Evolutionary conservation across 179 eudicot species (phyloP).

Genomic region (Sideroxylon spinosum): DNA sequence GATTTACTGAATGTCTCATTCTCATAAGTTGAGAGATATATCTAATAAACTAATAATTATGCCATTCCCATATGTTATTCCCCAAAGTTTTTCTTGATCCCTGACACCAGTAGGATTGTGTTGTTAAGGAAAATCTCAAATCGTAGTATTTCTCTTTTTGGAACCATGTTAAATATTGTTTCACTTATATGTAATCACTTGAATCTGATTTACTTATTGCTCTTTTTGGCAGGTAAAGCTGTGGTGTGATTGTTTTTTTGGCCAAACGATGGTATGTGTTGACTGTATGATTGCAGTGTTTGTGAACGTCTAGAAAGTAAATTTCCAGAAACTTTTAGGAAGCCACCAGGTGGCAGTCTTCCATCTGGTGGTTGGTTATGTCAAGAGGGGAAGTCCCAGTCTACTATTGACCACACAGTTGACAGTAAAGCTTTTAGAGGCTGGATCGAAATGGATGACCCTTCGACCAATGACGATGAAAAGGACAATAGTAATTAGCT

Average conservation of each 20-base stretch:
- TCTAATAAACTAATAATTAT: background rate
- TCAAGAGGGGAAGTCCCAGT: constrained; percentile 86
- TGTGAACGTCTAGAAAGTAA: constrained; percentile 89
- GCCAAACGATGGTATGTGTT: constrained; percentile 95
- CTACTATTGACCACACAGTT: constrained; percentile 78
- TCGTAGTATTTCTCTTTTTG: background rate
- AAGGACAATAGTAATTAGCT: constrained; percentile 68
- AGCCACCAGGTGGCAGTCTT: constrained; percentile 38
- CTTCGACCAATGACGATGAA: constrained; percentile 90
- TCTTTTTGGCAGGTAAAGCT: constrained; percentile 53
- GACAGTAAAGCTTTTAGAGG: constrained; percentile 69
- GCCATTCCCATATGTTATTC: background rate
- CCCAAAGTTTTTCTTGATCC: background rate
- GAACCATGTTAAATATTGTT: background rate
- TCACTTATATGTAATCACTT: background rate
- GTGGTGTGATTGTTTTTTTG: constrained; percentile 94
- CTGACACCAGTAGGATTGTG: background rate
- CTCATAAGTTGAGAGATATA: background rate
- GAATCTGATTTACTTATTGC: constrained; percentile 7
- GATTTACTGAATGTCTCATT: background rate
- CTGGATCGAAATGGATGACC: constrained; percentile 81
- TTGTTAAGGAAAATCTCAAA: background rate
- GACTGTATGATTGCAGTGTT: constrained; percentile 81
- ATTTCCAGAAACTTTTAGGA: constrained; percentile 72
- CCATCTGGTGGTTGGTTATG: constrained; percentile 61